These are phyloP conservation scores for Penicillium desertorum DNA, from an alignment of 495 filamentous ascomycete genomes.

Conservation along the genomic window DNA sequence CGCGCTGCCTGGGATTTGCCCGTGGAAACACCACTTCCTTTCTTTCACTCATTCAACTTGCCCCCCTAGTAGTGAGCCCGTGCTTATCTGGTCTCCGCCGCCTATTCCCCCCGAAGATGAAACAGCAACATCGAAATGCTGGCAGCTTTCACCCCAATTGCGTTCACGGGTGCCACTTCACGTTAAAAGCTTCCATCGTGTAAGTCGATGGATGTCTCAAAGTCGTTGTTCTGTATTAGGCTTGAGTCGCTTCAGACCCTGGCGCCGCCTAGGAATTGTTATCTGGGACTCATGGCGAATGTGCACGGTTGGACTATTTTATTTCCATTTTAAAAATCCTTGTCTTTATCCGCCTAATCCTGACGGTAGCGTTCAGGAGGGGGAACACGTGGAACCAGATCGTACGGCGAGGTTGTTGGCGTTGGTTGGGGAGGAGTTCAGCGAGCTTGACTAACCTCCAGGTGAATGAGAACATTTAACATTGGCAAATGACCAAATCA, in stretches of 20 bases:
- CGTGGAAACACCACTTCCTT: background rate
- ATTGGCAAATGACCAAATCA: too few species aligned
- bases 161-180: background rate
- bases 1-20: background rate
- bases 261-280: background rate
- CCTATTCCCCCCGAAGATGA: background rate
- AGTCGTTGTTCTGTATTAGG: background rate
- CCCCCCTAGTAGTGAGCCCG: background rate
- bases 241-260: background rate
- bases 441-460: too few species aligned
- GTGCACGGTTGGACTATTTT: background rate
- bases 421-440: background rate
- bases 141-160: background rate
- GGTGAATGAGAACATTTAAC: too few species aligned
- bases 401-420: background rate
- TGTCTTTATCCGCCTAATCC: background rate
- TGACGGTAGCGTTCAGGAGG: background rate
- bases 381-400: too few species aligned
- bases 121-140: background rate
- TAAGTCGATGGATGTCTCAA: background rate
- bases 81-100: background rate
- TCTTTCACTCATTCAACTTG: background rate
- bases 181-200: background rate
- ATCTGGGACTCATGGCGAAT: background rate
- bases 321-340: background rate